These are phyloP conservation scores for Alternaria hordeiaustralica DNA, from an alignment of 2,329 filamentous ascomycete species.

Conservation along the genomic window DNA sequence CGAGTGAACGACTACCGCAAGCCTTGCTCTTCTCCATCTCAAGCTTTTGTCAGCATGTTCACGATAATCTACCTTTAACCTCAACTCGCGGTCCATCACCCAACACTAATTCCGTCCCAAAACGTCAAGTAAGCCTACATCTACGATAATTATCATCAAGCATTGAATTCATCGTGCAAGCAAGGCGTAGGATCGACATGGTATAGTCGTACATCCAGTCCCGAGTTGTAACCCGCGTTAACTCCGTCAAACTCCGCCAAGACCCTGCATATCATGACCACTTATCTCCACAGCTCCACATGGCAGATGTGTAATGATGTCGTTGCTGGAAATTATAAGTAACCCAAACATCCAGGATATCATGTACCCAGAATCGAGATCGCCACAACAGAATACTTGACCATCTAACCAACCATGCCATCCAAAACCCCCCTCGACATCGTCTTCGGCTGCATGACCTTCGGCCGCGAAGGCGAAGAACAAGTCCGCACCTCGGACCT, in stretches of 20 bases:
- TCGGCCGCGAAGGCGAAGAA: slow-evolving; percentile 36
- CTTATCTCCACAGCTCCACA: neutral
- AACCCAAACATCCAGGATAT: neutral
- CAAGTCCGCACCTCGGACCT: slow-evolving; percentile 26
- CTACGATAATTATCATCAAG: neutral
- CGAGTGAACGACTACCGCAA: neutral
- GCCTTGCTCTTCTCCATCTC: neutral
- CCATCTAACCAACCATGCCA: slow-evolving; percentile 3
- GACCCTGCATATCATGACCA: neutral
- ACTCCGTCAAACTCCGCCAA: neutral
- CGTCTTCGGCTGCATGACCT: slow-evolving; percentile 50
- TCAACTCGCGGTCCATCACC: neutral
- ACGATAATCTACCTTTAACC: neutral
- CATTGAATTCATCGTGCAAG: neutral
- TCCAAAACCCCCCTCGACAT: slow-evolving; percentile 30
- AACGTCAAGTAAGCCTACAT: neutral
- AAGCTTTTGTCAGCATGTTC: neutral
- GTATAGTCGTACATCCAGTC: neutral
- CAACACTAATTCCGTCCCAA: neutral
- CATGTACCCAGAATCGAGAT: neutral
- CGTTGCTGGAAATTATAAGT: neutral
- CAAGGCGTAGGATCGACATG: neutral
- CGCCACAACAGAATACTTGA: neutral
- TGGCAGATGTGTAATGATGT: neutral
- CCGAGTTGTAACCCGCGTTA: neutral